Evolutionary conservation across 495 filamentous ascomycete species (phyloP), one percentile per base, ranked within the genome.

Genomic region (Penicillium lagena): DNA sequence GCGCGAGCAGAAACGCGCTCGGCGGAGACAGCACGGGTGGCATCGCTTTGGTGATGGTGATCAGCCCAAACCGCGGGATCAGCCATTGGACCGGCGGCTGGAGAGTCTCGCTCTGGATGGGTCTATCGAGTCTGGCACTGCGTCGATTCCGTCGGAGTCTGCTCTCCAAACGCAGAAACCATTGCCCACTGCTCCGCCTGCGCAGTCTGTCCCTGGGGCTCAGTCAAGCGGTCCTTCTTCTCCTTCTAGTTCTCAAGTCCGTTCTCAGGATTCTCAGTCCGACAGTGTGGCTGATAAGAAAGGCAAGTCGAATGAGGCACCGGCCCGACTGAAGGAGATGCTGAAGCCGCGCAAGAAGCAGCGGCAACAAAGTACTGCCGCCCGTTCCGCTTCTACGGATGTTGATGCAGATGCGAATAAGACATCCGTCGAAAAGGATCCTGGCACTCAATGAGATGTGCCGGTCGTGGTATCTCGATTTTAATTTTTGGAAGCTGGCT

Each of bases 1-100:
- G 40, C 63, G 59, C 11, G 66, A 66, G 15, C 43, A 50, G 22
- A 47, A 52, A n/a, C 55, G 59, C 12, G 42, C 47, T 12, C 61
- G 49, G 31, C 45, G 54, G 48, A 15, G 42, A 45, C 12, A 42
- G 34, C 11, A 40, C 15, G 10, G 14, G 12, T 2, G 41, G 4
- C 22, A 22, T 22, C 22, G 22, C 22, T 22, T 13, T 27, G 30
- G 12, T 33, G 38, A 42, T 7, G 38, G 31, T 4, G 17, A 56
- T 37, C 51, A 52, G 46, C 45, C 31, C 9, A 48, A 36, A 2
- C 7, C 29, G 9, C 11, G 41, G 1, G 27, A 47, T 5, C 28
- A 30, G 9, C 29, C 45, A 8, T 35, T 55, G 9, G 50, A 57
- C 11, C 43, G 44, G 1, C 51, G 51, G 7, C 28, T 67, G 48